A percentile compares a stretch with the other conserved stretches of the same genome.
Conservation (phyloP, 1,284 basidiomycete species). For the Austropuccinia psidii region DNA sequence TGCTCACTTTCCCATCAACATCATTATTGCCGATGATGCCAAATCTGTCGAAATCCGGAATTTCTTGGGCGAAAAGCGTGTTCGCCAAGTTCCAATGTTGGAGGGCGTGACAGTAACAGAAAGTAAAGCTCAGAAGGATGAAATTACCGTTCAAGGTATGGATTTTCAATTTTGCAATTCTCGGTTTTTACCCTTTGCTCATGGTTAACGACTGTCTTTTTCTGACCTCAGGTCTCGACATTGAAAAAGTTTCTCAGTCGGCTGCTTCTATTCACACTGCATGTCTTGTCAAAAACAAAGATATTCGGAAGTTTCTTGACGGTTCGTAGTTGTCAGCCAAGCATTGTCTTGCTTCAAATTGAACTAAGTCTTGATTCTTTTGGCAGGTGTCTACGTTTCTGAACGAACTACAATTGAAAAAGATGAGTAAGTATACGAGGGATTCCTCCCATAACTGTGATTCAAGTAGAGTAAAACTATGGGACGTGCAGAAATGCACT, state of each 20-base stretch:
- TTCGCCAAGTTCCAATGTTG: constrained; percentile 87
- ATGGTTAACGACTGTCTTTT: not conserved
- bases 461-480: not conserved
- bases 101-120: constrained; percentile 78
- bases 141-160: constrained; percentile 78
- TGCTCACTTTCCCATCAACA: constrained; percentile 99
- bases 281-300: constrained; percentile 93
- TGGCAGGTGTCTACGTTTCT: constrained; percentile 31
- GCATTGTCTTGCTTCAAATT: too few species aligned
- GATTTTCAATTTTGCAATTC: not conserved
- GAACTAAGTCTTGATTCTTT: not conserved
- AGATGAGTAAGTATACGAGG: constrained; percentile 16
- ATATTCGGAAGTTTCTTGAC: constrained; percentile 54
- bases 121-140: constrained; percentile 93
- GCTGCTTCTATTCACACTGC: constrained; percentile 91
- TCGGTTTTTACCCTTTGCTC: not conserved
- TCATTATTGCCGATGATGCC: constrained; percentile 82
- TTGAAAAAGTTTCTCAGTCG: constrained; percentile 91
- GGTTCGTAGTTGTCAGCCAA: not conserved
- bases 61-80: constrained; percentile 88
- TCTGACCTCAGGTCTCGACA: constrained; percentile 58
- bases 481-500: constrained; percentile 6
- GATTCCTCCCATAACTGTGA: not conserved
- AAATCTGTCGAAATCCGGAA: constrained; percentile 87
- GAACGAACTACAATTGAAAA: constrained; percentile 27